Evolutionary conservation across 768 basidiomycete genomes (phyloP), one percentile per base, ranked within the genome.

Genomic region (Pholiota microspora): DNA sequence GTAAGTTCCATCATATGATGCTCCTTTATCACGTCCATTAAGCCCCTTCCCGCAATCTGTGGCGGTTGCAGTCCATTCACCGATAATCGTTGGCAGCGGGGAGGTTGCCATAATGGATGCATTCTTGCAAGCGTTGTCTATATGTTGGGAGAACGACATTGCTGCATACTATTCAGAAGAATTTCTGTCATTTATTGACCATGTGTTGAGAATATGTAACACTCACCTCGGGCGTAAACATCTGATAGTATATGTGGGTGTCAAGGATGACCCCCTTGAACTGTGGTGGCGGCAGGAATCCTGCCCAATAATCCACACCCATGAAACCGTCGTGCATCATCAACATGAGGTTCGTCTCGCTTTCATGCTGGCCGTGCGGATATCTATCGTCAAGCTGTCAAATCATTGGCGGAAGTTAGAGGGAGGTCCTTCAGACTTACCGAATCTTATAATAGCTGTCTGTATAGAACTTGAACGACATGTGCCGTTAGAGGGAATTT

Each of bases 21-120:
- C 74, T 1, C 88, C 86, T 35, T 75, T 55, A 4, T 86, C 89
- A 31, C 91, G 82, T 2, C 92, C 93, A 60, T 94, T 94, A 51
- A 96, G 75, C 67, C 88, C 88, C 61, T 79, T 84, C n/a, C 85
- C 84, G 61, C 89, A 91, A 64, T 91, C 92, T 3, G 81, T 92
- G 46, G 76, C 69, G 4, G 87, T 87, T 3, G 89, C 79, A 0
- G 86, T 82, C 86, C 90, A 95, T 72, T 96, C 94, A 34, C 92
- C 93, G 27, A 94, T 89, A 40, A 94, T 73, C 15, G 82, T 77
- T 92, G 88, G 92, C 27, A 94, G 76, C 25, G 81, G 77, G 60
- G 81, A 84, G 15, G 64, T 64, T 0, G 78, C 67, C 10, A 92
- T 74, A 3, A 69, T 62, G 7, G 71, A 66, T 13, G 69, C 74